Evolutionary conservation across 2,329 filamentous ascomycete genomes (phyloP), one percentile per base, ranked within the genome.

Genomic region (Penicillium olsonii): DNA sequence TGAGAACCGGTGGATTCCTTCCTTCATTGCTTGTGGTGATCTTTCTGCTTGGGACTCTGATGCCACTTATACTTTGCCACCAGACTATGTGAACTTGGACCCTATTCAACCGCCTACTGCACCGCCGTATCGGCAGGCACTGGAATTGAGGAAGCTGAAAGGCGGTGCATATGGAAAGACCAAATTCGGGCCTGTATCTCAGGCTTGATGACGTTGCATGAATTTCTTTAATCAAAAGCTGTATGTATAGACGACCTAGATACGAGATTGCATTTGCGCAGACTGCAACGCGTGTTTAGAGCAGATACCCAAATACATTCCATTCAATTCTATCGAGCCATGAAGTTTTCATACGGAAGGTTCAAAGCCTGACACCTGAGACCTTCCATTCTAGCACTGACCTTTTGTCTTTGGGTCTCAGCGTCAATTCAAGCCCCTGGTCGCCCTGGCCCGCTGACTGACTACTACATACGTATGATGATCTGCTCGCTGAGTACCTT

Each of bases 21-120:
- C 92, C 0, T 99, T 99, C 68, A 82, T 99, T 63, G 92, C 94
- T n/a, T 99, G 94, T 68, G 94, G 94, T 38, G 94, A 99, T 72
- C 79, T 99, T 45, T 95, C 91, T 19, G 86, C 90, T 10, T 99
- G 92, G 75, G 94, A 99, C 75, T 91, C 92, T 0, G 94, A 99
- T 77, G 92, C 94, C 4, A 94, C 92, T 4, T 96, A 97, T 71
- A 83, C 88, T 59, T 78, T 99, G 15, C 92, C 94, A 0, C 87
- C 92, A 52, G 88, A 91, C 57, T 84, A 95, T 65, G 82, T 95
- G 44, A 92, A 87, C 59, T 80, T 97, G 41, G 91, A 96, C 67
- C 94, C 94, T 0, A 83, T 99, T 26, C 94, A 97, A 68, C 92
- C 92, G 22, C 94, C 94, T 0, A 99, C 94, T 29, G 94, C 94